A percentile compares a stretch with the other conserved stretches of the same genome.
Conservation (phyloP, 345 rosid genomes). For the Populus deltoides region DNA sequence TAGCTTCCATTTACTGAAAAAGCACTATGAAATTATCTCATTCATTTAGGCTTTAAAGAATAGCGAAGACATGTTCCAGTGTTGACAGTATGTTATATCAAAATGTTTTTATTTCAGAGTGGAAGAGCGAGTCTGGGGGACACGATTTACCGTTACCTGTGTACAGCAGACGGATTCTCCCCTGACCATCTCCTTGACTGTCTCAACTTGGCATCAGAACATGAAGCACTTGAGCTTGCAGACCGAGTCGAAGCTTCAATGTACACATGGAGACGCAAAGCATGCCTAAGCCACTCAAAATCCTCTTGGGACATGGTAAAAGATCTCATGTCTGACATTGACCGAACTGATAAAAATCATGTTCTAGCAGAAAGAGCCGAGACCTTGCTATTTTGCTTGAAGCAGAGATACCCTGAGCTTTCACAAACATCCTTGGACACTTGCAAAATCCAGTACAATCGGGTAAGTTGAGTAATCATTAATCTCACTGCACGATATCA, state of each 20-base stretch:
- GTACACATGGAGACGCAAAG: constrained; percentile 93
- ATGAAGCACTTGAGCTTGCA: constrained; percentile 86
- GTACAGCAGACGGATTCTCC: constrained; percentile 57
- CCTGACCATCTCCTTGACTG: constrained; percentile 65
- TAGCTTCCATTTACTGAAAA: not conserved
- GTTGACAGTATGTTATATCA: not conserved
- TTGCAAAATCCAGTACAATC: constrained; percentile 83
- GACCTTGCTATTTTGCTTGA: constrained; percentile 71
- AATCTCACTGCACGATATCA: not conserved
- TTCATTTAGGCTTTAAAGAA: not conserved
- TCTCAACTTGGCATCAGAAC: constrained; percentile 73
- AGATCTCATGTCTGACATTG: constrained; percentile 62
- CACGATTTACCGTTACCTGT: constrained; percentile 61
- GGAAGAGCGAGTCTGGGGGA: constrained; percentile 88
- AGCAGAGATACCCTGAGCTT: constrained; percentile 84
- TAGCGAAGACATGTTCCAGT: not conserved
- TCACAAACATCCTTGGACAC: constrained; percentile 90
- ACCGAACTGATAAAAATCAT: constrained; percentile 72
- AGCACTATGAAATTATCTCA: not conserved
- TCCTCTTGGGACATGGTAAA: constrained; percentile 87
- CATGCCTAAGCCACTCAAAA: constrained; percentile 61
- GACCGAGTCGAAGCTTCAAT: constrained; percentile 80
- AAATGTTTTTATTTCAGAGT: constrained; percentile 40
- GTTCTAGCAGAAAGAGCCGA: constrained; percentile 75
- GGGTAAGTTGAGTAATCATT: constrained; percentile 36